phyloP scores from a whole-genome alignment of 2,329 filamentous ascomycete species.

The Aureobasidium namibiae region DNA sequence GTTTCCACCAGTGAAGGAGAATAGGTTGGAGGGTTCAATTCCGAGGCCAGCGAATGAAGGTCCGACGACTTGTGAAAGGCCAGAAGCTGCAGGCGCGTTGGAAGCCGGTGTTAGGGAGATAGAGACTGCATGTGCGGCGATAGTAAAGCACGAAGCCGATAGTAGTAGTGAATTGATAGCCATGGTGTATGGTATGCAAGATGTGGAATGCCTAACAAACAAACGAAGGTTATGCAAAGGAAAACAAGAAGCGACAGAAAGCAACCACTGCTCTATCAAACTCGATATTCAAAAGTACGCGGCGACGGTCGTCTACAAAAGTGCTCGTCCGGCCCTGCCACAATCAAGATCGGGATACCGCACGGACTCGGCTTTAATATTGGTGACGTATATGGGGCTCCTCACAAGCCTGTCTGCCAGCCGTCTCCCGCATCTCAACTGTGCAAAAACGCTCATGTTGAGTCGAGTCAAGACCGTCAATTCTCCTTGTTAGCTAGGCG shows the following conservation, averaged over 20 bases:
- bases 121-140: conserved; percentile 14
- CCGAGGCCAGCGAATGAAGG: conserved; percentile 43
- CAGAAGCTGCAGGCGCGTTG: conserved; percentile 21
- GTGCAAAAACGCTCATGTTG: neutral
- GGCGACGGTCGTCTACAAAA: neutral
- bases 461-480: conserved; percentile 3
- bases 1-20: conserved; percentile 40
- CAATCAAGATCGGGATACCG: conserved; percentile 2
- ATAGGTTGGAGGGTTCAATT: conserved; percentile 46
- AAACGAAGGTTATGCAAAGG: neutral
- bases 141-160: conserved; percentile 5
- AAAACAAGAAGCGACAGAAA: conserved; percentile 9
- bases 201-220: conserved; percentile 1
- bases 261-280: conserved; percentile 6
- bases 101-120: conserved; percentile 26
- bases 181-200: conserved; percentile 5
- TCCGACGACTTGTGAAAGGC: conserved; percentile 30
- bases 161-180: conserved; percentile 9
- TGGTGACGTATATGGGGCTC: neutral
- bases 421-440: conserved; percentile 1
- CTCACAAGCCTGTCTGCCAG: neutral
- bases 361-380: neutral
- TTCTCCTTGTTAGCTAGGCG: conserved; percentile 4
- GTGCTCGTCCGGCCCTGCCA: neutral
- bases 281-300: neutral